These are phyloP conservation scores for Fistulinella cinereoalba DNA, from an alignment of 1,284 basidiomycete species.

Conservation along the genomic window DNA sequence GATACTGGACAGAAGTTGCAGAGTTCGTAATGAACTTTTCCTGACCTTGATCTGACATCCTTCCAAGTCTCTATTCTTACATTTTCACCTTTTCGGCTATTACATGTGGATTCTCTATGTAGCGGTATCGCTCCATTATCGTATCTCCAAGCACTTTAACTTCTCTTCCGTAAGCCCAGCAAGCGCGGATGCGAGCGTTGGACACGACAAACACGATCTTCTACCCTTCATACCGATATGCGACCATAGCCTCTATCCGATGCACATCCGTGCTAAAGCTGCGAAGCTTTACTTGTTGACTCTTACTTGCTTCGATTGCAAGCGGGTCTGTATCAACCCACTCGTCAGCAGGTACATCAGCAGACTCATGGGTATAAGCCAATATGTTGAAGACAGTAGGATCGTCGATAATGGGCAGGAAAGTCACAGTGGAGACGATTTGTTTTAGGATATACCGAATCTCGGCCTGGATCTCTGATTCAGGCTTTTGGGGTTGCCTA, in stretches of 20 bases:
- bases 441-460: constrained; percentile 98
- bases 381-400: constrained; percentile 95
- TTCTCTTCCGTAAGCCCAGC: background rate
- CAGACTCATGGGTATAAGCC: constrained; percentile 87
- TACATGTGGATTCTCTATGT: constrained; percentile 1
- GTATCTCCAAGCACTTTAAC: background rate
- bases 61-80: background rate
- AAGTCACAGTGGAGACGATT: constrained; percentile 95
- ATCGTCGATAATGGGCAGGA: constrained; percentile 93
- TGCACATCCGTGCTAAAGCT: constrained; percentile 91
- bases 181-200: background rate
- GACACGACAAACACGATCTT: background rate
- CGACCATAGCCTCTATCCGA: constrained; percentile 86
- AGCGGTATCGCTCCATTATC: constrained; percentile 4
- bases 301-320: constrained; percentile 92
- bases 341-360: constrained; percentile 83
- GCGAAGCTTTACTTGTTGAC: constrained; percentile 91
- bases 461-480: constrained; percentile 95
- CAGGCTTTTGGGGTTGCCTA: constrained; percentile 62
- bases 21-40: constrained; percentile 50
- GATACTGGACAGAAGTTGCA: constrained; percentile 62
- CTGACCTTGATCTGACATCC: constrained; percentile 6
- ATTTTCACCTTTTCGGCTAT: background rate
- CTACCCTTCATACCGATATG: constrained; percentile 72
- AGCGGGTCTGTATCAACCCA: constrained; percentile 96